phyloP scores from a whole-genome alignment of 2,329 filamentous ascomycete species.

The Dactylellina drechsleri region DNA sequence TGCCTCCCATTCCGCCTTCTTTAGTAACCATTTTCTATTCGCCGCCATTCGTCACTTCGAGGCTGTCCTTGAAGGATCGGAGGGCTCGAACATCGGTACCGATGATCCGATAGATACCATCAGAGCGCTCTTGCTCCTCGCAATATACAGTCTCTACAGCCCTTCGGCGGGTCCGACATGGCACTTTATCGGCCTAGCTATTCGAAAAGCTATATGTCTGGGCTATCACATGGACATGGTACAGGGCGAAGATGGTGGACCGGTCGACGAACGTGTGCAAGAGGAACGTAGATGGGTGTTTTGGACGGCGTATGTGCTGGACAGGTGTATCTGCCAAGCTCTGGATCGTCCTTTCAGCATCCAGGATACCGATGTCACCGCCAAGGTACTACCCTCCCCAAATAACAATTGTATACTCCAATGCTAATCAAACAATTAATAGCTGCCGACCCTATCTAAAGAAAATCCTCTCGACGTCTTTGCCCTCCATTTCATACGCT shows the following conservation, averaged over 20 bases:
- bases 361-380: slow-evolving; percentile 52
- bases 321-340: slow-evolving; percentile 53
- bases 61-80: slow-evolving; percentile 50
- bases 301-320: slow-evolving; percentile 53
- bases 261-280: slow-evolving; percentile 46
- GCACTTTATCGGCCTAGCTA: slow-evolving; percentile 53
- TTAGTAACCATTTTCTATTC: slow-evolving; percentile 54
- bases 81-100: slow-evolving; percentile 45
- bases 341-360: slow-evolving; percentile 52
- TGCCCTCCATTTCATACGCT: slow-evolving; percentile 52
- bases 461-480: slow-evolving; percentile 51
- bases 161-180: slow-evolving; percentile 52
- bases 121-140: slow-evolving; percentile 43
- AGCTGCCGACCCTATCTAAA: slow-evolving; percentile 39
- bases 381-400: slow-evolving; percentile 17
- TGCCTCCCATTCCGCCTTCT: slow-evolving; percentile 47
- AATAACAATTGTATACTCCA: not conserved
- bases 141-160: slow-evolving; percentile 52
- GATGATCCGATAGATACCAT: slow-evolving; percentile 55
- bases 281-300: slow-evolving; percentile 53
- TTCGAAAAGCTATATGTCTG: slow-evolving; percentile 50
- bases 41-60: slow-evolving; percentile 53
- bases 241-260: slow-evolving; percentile 45
- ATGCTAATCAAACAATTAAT: slow-evolving; percentile 10
- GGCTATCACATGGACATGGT: slow-evolving; percentile 54